A percentile compares a stretch with the other conserved stretches of the same genome.
phyloP scores from a whole-genome alignment of 495 filamentous ascomycete species.

The Pseudomonodictys pantanalensis region DNA sequence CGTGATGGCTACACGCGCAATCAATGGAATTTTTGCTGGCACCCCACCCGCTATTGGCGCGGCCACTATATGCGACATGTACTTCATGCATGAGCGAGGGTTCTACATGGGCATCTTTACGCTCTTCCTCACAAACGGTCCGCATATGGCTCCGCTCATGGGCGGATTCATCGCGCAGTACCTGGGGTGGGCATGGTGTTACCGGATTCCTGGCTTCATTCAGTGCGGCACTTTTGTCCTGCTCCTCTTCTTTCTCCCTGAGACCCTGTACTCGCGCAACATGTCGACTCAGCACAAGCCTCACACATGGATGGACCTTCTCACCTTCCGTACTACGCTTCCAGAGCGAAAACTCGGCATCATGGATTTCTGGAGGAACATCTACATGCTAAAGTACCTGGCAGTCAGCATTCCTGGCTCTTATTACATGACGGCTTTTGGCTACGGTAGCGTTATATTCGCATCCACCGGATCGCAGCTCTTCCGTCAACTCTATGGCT shows the following conservation, averaged over 20 bases:
- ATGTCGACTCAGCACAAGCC: constrained; percentile 1
- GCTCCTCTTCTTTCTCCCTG: constrained; percentile 42
- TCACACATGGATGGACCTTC: constrained; percentile 4
- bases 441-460: constrained; percentile 36
- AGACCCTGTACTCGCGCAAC: constrained; percentile 42
- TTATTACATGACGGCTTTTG: constrained; percentile 37
- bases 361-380: constrained; percentile 28
- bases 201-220: constrained; percentile 39
- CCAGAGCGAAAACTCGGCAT: constrained; percentile 21
- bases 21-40: constrained; percentile 19
- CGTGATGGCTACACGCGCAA: constrained; percentile 15
- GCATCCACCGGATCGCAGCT: constrained; percentile 33
- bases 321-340: constrained; percentile 19
- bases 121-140: constrained; percentile 43
- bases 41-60: constrained; percentile 29
- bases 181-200: constrained; percentile 44
- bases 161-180: constrained; percentile 44
- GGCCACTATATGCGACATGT: constrained; percentile 23
- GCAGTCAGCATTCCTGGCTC: constrained; percentile 32
- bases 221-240: constrained; percentile 39
- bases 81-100: constrained; percentile 26
- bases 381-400: constrained; percentile 36
- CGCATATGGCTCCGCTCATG: constrained; percentile 44
- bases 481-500: constrained; percentile 34
- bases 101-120: constrained; percentile 33